Evolutionary conservation across 805 yeast genomes (phyloP).

Genomic region (Candida pseudoglaebosa): DNA sequence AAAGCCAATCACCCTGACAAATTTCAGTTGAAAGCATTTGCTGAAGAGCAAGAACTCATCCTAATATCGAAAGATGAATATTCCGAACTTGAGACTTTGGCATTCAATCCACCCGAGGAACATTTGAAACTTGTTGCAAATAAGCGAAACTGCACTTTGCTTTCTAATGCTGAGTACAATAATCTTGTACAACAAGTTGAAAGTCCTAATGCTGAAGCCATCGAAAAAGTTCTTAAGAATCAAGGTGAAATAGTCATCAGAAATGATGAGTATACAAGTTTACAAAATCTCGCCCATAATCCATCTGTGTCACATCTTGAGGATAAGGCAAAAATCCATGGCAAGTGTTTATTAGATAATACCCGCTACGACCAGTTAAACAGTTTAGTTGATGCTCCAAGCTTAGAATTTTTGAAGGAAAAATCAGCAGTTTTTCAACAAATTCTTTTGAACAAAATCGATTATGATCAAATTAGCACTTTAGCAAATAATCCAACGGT

Average conservation of each 20-base stretch:
- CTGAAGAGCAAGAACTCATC: conserved; percentile 13
- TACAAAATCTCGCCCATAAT: conserved; percentile 12
- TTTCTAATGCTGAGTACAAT: conserved; percentile 3
- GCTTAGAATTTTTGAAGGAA: conserved; percentile 22
- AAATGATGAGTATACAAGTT: conserved; percentile 3
- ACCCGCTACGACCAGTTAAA: conserved; percentile 12
- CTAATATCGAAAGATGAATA: conserved; percentile 16
- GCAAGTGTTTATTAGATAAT: conserved; percentile 11
- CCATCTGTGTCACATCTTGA: conserved; percentile 18
- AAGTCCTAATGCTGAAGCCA: conserved; percentile 5
- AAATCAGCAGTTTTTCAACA: conserved; percentile 1
- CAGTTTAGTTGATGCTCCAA: conserved; percentile 17
- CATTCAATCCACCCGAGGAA: not conserved
- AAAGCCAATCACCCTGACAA: conserved; percentile 12
- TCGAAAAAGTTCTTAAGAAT: conserved; percentile 3
- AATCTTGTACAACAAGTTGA: conserved; percentile 1
- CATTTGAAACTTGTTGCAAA: conserved; percentile 6
- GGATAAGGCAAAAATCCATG: conserved; percentile 13
- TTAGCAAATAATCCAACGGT: conserved; percentile 6
- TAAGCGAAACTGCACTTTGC: conserved; percentile 2
- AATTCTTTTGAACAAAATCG: conserved; percentile 7
- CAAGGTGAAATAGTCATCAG: conserved; percentile 1
- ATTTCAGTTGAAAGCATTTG: conserved; percentile 12
- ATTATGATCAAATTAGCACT: conserved; percentile 5
- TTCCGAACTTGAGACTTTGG: conserved; percentile 3